A percentile compares a stretch with the other conserved stretches of the same genome.
phyloP scores from a whole-genome alignment of 2,329 filamentous ascomycete genomes.

The Diaporthe destruens region DNA sequence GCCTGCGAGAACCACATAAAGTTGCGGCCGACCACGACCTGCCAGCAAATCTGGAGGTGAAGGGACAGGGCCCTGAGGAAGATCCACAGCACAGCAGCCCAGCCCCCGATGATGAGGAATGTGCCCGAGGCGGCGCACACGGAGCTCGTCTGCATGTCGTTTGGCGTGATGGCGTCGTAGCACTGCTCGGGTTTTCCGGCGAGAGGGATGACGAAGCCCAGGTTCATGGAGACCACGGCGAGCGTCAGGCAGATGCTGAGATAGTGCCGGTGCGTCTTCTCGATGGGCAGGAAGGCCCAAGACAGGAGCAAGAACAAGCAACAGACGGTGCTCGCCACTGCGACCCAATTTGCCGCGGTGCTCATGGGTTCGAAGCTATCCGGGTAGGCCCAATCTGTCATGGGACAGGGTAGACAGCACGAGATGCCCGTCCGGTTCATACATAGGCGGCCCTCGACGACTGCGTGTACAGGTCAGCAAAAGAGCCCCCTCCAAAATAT shows the following conservation, averaged over 20 bases:
- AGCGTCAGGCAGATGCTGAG: constrained; percentile 88
- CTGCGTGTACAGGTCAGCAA: constrained; percentile 57
- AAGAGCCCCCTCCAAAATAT: neutral
- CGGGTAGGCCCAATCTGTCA: constrained; percentile 80
- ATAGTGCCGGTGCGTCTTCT: constrained; percentile 93
- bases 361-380: constrained; percentile 72
- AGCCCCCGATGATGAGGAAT: constrained; percentile 87
- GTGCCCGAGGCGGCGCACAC: constrained; percentile 91
- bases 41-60: constrained; percentile 98
- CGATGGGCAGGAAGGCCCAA: constrained; percentile 83
- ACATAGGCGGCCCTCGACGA: constrained; percentile 68
- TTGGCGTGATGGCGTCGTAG: constrained; percentile 89
- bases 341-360: constrained; percentile 82
- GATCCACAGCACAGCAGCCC: constrained; percentile 88
- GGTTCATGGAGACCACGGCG: constrained; percentile 81
- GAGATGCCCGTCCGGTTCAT: constrained; percentile 62
- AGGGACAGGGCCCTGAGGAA: constrained; percentile 91
- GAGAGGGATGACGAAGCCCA: constrained; percentile 92
- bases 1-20: constrained; percentile 91
- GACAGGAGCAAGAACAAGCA: constrained; percentile 83
- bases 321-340: constrained; percentile 78
- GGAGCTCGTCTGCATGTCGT: constrained; percentile 86
- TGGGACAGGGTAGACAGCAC: constrained; percentile 93
- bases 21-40: constrained; percentile 85
- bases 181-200: constrained; percentile 84